phyloP scores from a whole-genome alignment of 139 green algal genomes.

The Asterochloris sp. region DNA sequence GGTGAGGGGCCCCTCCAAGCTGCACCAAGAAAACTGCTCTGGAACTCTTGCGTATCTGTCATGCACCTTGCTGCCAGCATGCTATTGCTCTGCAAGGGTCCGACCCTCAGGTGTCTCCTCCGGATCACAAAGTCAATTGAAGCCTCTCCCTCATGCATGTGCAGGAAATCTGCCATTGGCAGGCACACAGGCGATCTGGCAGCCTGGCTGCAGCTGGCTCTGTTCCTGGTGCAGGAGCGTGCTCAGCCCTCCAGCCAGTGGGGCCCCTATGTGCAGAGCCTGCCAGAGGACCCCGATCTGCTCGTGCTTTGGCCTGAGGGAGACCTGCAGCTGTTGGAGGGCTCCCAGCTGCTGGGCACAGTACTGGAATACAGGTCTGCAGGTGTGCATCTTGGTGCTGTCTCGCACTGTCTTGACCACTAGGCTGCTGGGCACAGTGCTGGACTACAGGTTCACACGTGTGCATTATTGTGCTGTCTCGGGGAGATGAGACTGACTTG shows the following conservation, averaged over 20 bases:
- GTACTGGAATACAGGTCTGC: slow-evolving; percentile 58
- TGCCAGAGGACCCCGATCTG: slow-evolving; percentile 41
- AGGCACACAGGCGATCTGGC: slow-evolving; percentile 30
- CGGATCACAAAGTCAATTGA: neutral
- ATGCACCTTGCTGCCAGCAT: too few relatives aligned
- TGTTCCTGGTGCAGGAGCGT: slow-evolving; percentile 70
- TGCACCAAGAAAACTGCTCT: too few relatives aligned
- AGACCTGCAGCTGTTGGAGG: slow-evolving; percentile 45
- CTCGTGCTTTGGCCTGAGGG: slow-evolving; percentile 70
- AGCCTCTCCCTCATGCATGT: neutral
- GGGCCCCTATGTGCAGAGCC: slow-evolving; percentile 39
- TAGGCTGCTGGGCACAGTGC: neutral
- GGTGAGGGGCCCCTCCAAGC: too few relatives aligned
- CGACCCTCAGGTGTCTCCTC: neutral
- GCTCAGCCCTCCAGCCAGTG: slow-evolving; percentile 31
- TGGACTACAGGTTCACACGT: neutral
- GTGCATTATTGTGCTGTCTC: too few relatives aligned
- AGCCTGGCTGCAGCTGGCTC: slow-evolving; percentile 71
- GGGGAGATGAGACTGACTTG: too few relatives aligned
- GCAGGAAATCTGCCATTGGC: neutral
- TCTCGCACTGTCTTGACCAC: neutral
- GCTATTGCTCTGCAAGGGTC: too few relatives aligned
- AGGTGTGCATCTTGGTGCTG: too few relatives aligned
- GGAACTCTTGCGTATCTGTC: too few relatives aligned
- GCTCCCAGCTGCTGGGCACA: slow-evolving; percentile 63